phyloP scores from a whole-genome alignment of 495 filamentous ascomycete species.

The Penicillium tannophilum region DNA sequence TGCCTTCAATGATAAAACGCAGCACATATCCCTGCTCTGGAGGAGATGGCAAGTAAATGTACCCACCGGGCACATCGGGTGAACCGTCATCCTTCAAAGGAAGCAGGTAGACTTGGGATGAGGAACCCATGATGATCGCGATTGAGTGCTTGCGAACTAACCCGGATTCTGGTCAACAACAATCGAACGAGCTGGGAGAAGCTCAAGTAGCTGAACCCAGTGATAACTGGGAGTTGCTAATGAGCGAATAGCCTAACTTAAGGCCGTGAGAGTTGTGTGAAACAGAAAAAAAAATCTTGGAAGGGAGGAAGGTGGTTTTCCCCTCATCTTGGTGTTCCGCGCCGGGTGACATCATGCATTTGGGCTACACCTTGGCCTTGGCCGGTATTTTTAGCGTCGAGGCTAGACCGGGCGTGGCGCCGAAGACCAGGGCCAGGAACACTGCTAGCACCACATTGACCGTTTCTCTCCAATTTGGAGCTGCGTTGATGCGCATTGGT shows the following conservation, averaged over 20 bases:
- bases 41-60: conserved; percentile 86
- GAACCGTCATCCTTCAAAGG: conserved; percentile 90
- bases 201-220: conserved; percentile 8
- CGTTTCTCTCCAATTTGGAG: background rate
- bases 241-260: conserved; percentile 18
- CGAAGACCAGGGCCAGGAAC: conserved; percentile 2
- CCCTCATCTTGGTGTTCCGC: conserved; percentile 13
- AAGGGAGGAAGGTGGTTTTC: conserved; percentile 8
- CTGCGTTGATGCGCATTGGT: background rate
- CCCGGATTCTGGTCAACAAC: background rate
- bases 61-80: conserved; percentile 84
- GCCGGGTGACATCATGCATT: conserved; percentile 24
- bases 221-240: conserved; percentile 11
- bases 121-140: conserved; percentile 29
- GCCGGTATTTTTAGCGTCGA: conserved; percentile 22
- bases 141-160: background rate
- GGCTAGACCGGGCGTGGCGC: conserved; percentile 15
- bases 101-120: conserved; percentile 73
- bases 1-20: conserved; percentile 92
- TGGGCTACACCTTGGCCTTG: conserved; percentile 14
- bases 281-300: conserved; percentile 6
- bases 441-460: conserved; percentile 1
- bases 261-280: conserved; percentile 9
- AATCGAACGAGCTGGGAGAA: conserved; percentile 1
- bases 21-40: conserved; percentile 70